phyloP scores from a whole-genome alignment of 306 rosid species.

The Fagus crenata region DNA sequence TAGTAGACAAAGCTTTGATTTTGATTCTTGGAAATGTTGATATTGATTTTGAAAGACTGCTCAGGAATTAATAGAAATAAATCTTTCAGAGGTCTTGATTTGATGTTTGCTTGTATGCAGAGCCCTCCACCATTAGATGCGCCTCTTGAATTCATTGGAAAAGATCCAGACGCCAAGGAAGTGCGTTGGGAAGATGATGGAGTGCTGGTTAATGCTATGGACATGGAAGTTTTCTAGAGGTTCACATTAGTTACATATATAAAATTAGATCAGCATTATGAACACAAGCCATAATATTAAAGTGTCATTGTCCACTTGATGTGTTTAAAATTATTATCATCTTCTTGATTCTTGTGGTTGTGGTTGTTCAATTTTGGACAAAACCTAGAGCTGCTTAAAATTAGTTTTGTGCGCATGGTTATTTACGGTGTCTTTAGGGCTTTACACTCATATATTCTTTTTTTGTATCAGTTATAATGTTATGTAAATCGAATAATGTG shows the following conservation, averaged over 20 bases:
- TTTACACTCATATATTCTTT: neutral
- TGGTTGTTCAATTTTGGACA: neutral
- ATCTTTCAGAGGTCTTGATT: constrained; percentile 16
- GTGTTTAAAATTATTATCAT: neutral
- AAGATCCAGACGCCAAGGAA: constrained; percentile 56
- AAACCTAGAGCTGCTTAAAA: neutral
- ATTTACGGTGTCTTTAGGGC: neutral
- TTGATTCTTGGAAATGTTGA: constrained; percentile 22
- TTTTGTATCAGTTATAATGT: neutral
- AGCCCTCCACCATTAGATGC: constrained; percentile 71
- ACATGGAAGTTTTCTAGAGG: constrained; percentile 71
- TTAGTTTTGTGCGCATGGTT: neutral
- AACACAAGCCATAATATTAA: neutral
- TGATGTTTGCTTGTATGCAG: constrained; percentile 46
- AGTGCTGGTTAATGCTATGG: constrained; percentile 56
- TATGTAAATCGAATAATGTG: neutral
- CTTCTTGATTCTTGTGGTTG: neutral
- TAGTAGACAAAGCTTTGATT: neutral
- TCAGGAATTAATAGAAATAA: neutral
- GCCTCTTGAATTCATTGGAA: constrained; percentile 57
- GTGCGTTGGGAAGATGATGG: constrained; percentile 84
- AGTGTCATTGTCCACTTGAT: neutral
- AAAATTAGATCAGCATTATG: constrained; percentile 8
- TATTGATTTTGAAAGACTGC: neutral
- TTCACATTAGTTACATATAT: constrained; percentile 11